Base-by-base conservation (phyloP, 176 grass and related monocot genomes). In the Eleusine indica region DNA sequence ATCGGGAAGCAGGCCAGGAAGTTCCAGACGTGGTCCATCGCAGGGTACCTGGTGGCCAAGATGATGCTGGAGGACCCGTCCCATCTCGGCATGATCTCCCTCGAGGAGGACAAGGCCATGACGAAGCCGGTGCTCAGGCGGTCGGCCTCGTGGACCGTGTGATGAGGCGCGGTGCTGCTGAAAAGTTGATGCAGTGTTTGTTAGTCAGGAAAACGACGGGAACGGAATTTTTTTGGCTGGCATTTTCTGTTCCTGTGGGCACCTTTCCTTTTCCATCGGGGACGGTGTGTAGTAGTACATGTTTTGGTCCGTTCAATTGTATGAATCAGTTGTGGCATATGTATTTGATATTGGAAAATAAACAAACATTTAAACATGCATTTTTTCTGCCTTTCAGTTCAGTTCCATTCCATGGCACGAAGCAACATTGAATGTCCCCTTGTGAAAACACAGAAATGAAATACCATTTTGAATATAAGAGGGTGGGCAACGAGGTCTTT, bases 21-120 rank as follows among this genome's bases (percentile, higher is more conserved):
- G 87, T 78, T 83, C n/a, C 95, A 97, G 81, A 97, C 95, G 18
- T 97, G 95, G 95, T 97, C 95, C 56, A 80, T 94, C 71, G 95
- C 90, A 0, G 95, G 90, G 8, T 94, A 97, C 80, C 82, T 97
- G 44, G 95, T 97, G 47, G 90, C 95, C n/a, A 97, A 97, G 85
- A 97, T 97, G 95, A 89, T 97, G 92, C 52, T 97, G 11, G 95
- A 97, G 89, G 95, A 97, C 30, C 95, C 95, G 10, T 97, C 95
- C 7, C 92, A 97, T 80, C 87, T 97, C 18, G 92, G 95, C 47
- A 97, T 97, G 95, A 85, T 97, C 85, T 94, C 95, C 38, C 91
- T 97, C n/a, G 95, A 97, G 82, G 95, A 97, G 65, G 95, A 97
- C 83, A 88, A 81, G 89, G 71, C 84, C 0, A 94, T 84, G 88